A percentile compares a stretch with the other conserved stretches of the same genome.
Evolutionary conservation across 345 rosid species (phyloP).

Genomic region (Aquilaria yunnanensis): DNA sequence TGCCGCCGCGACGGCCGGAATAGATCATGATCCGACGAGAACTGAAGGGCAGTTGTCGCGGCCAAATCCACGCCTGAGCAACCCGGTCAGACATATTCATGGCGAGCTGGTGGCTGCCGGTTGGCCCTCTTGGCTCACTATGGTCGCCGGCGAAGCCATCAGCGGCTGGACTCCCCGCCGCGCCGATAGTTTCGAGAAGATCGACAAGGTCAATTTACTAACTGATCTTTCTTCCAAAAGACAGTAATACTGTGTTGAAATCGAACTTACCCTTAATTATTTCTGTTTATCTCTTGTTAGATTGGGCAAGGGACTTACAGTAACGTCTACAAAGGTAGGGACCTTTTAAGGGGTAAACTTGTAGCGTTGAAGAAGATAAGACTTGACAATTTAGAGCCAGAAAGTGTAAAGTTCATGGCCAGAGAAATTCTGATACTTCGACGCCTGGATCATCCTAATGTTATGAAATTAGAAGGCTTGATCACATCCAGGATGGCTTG

Average conservation of each 20-base stretch:
- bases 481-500: slow-evolving; percentile 75
- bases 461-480: slow-evolving; percentile 57
- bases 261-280: background rate
- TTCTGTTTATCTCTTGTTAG: slow-evolving; percentile 15
- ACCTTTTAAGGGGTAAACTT: slow-evolving; percentile 47
- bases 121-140: slow-evolving; percentile 70
- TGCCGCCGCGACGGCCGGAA: background rate
- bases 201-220: slow-evolving; percentile 40
- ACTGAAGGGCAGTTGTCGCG: slow-evolving; percentile 39
- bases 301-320: slow-evolving; percentile 78
- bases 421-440: slow-evolving; percentile 63
- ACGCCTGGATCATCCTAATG: slow-evolving; percentile 58
- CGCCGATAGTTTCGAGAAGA: slow-evolving; percentile 64
- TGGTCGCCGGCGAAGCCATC: slow-evolving; percentile 66
- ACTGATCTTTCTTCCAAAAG: no score
- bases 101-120: slow-evolving; percentile 72
- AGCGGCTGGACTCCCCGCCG: slow-evolving; percentile 70
- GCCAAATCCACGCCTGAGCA: slow-evolving; percentile 49
- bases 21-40: slow-evolving; percentile 26
- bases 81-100: slow-evolving; percentile 38
- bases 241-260: no score
- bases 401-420: slow-evolving; percentile 74
- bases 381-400: slow-evolving; percentile 67
- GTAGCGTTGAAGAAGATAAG: slow-evolving; percentile 70
- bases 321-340: slow-evolving; percentile 75